These are phyloP conservation scores for Penicillium parvum DNA, from an alignment of 495 filamentous ascomycete genomes.

Conservation along the genomic window DNA sequence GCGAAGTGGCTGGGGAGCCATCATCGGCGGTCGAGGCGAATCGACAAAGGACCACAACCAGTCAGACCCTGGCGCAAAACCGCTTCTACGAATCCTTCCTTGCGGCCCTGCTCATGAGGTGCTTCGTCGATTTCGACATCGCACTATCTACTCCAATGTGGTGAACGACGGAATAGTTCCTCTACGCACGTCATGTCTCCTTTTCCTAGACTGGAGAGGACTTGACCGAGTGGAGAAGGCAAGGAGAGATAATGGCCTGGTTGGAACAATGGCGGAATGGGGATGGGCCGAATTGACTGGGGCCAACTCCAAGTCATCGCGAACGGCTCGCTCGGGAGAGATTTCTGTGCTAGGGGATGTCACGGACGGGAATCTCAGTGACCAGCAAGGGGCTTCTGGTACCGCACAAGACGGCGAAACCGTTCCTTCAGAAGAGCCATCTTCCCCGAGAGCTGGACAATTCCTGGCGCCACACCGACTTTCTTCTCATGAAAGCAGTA, in stretches of 20 bases:
- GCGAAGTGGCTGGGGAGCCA: constrained; percentile 79
- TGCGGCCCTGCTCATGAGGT: constrained; percentile 89
- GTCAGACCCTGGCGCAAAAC: constrained; percentile 75
- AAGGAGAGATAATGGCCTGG: constrained; percentile 80
- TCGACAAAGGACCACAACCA: constrained; percentile 61
- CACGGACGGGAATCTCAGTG: neutral
- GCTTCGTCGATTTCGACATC: constrained; percentile 79
- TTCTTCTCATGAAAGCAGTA: constrained; percentile 2
- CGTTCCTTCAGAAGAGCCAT: neutral
- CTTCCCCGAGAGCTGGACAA: constrained; percentile 19
- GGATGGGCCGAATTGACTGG: constrained; percentile 94
- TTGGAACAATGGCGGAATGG: constrained; percentile 88
- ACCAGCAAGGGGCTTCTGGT: neutral
- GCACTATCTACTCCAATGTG: constrained; percentile 94
- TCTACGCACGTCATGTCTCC: constrained; percentile 84
- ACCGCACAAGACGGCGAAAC: constrained; percentile 2
- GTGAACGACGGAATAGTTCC: constrained; percentile 99
- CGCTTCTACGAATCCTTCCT: constrained; percentile 82
- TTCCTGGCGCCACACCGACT: constrained; percentile 14
- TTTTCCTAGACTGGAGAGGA: constrained; percentile 97
- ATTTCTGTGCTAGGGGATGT: constrained; percentile 25
- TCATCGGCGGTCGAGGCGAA: constrained; percentile 73
- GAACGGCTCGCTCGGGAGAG: constrained; percentile 26
- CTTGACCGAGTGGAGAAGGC: constrained; percentile 92
- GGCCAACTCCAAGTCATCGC: constrained; percentile 58